These are phyloP conservation scores for Pseudogymnoascus sp. DNA, from an alignment of 2,329 filamentous ascomycete genomes.

Conservation along the genomic window DNA sequence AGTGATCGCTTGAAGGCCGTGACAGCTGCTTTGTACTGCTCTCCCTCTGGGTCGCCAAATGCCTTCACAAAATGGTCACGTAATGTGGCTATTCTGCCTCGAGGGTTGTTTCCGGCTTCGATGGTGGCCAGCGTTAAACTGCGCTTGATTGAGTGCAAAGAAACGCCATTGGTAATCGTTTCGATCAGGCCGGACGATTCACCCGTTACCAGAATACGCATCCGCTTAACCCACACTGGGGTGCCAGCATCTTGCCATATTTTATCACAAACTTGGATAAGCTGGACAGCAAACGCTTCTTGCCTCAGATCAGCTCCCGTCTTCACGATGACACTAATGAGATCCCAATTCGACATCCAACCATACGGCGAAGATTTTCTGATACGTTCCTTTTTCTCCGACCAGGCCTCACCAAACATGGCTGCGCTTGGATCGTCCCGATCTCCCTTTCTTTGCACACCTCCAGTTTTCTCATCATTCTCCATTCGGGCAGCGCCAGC, in stretches of 20 bases:
- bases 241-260: slow-evolving; percentile 71
- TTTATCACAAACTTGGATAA: slow-evolving; percentile 73
- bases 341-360: slow-evolving; percentile 85
- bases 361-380: slow-evolving; percentile 77
- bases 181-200: slow-evolving; percentile 80
- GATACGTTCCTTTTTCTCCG: slow-evolving; percentile 75
- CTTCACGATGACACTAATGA: slow-evolving; percentile 81
- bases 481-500: slow-evolving; percentile 80
- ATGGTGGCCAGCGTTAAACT: slow-evolving; percentile 70
- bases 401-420: slow-evolving; percentile 82
- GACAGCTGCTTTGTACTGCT: slow-evolving; percentile 63
- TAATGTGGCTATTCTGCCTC: slow-evolving; percentile 69
- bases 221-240: slow-evolving; percentile 80
- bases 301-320: slow-evolving; percentile 76
- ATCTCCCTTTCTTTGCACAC: slow-evolving; percentile 72
- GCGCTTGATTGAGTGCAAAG: slow-evolving; percentile 77
- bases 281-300: slow-evolving; percentile 79
- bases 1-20: slow-evolving; percentile 76
- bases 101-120: slow-evolving; percentile 64
- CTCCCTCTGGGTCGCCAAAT: slow-evolving; percentile 63
- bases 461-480: slow-evolving; percentile 80
- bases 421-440: slow-evolving; percentile 79
- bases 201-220: slow-evolving; percentile 79
- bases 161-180: slow-evolving; percentile 82
- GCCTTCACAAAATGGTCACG: slow-evolving; percentile 76